These are phyloP conservation scores for Asterophora lycoperdoides DNA, from an alignment of 768 basidiomycete genomes.

Conservation along the genomic window DNA sequence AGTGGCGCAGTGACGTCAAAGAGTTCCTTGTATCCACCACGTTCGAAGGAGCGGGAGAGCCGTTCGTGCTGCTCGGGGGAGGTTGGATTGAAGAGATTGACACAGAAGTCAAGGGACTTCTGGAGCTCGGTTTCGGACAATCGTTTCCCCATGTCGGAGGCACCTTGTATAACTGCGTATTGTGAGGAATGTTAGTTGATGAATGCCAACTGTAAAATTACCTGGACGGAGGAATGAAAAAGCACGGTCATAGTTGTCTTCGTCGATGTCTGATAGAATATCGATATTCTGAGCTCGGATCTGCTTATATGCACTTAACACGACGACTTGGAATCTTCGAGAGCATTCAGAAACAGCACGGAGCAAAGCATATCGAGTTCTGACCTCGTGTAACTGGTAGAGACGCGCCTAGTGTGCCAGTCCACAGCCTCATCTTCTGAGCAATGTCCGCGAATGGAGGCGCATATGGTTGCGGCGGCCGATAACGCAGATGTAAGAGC, in stretches of 20 bases:
- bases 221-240: conserved; percentile 61
- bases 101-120: conserved; percentile 73
- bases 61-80: conserved; percentile 55
- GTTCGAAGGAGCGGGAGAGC: conserved; percentile 22
- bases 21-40: conserved; percentile 33
- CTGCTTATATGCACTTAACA: conserved; percentile 71
- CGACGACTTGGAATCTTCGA: conserved; percentile 60
- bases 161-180: conserved; percentile 69
- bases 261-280: conserved; percentile 59
- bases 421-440: conserved; percentile 41
- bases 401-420: conserved; percentile 55
- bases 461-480: conserved; percentile 53
- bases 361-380: neutral
- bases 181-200: neutral
- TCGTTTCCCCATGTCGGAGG: conserved; percentile 67
- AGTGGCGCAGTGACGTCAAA: conserved; percentile 51
- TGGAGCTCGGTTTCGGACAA: conserved; percentile 73
- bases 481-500: conserved; percentile 60
- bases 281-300: conserved; percentile 55
- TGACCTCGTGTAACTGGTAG: conserved; percentile 56
- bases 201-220: conserved; percentile 16
- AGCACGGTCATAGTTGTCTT: conserved; percentile 67
- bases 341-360: neutral
- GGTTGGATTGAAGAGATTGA: conserved; percentile 67
- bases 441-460: conserved; percentile 48